Base-by-base conservation (phyloP, 305 asterid species). In the Fraxinus platypoda region DNA sequence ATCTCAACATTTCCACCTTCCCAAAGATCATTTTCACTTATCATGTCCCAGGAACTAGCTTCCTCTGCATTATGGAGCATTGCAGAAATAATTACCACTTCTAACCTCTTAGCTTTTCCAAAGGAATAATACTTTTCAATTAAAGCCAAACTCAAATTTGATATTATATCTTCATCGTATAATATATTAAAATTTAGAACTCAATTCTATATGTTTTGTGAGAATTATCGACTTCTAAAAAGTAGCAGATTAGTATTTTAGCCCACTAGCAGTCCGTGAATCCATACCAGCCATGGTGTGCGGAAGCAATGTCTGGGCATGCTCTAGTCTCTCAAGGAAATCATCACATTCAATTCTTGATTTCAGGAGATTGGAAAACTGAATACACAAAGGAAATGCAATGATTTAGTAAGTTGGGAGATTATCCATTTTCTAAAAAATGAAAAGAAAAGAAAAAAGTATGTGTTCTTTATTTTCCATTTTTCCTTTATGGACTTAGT, bases 11-110 rank as follows among this genome's bases (percentile, higher is more conserved):
- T 80, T 85, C 86, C 98, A 83, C 89, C 91, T 88, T 93, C 99
- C 99, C 98, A 95, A 17, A 91, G 89, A 89, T 96, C 99, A 86
- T 88, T 90, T 86, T 93, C 91, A 54, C 85, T 89, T 85, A 96
- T 92, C 87, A 96, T 88, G 89, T 96, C 99, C 99, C 99, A 96
- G 15, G 99, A 94, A 86, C 91, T 83, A 86, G 92, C 84, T 86
- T 94, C 98, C 84, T 93, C 98, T 93, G 95, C 90, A 90, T 83
- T 85, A 83, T 85, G 87, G 41, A 68, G 78, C 70, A 85, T 19
- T 74, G 83, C 75, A 79, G 68, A 76, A 82, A 76, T 43, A 81
- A 70, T 21, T 25, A 64, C 17, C n/a, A 64, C 33, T 9, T 64
- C 33, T 25, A 54, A 23, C 34, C 30, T 25, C 73, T 3, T 25